Evolutionary conservation across 2,329 filamentous ascomycete species (phyloP), one percentile per base, ranked within the genome.

Genomic region (Didymella exigua): DNA sequence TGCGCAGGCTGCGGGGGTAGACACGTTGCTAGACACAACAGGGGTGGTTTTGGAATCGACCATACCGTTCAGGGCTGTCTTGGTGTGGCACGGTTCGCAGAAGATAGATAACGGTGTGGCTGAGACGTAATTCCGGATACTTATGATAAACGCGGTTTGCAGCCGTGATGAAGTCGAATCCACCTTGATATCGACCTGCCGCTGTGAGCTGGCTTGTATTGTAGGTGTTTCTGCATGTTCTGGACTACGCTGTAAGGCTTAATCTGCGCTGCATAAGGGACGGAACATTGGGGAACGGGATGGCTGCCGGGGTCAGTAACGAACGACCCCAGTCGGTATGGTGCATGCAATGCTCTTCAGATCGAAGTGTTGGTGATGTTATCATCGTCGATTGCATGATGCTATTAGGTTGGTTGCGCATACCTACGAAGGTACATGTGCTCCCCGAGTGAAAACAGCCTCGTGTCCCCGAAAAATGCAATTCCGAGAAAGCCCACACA

Each of bases 121-220:
- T 58, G 49, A 61, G 50, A 60, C 56, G 59, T 59, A 62, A 64
- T 58, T 56, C 45, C 42, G 33, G 37, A 49, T 44, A 60, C 45
- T 34, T 48, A 43, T 47, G 34, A 50, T 48, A 38, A 49, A 52
- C 31, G 27, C 14, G 36, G 34, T 23, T n/a, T 46, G 18, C 36
- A 27, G 34, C 34, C 36, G 52, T 19, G 41, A 30, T 48, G 34
- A 31, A 30, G 21, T 21, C n/a, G n/a, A 36, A 21, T 38, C 30
- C 21, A 26, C 19, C 16, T 9, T 29, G 40, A 14, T 38, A 34
- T n/a, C 18, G 16, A 33, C 41, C 41, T 55, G 52, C 48, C 44
- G 31, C 16, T 40, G 34, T 43, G 36, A 52, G 43, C 18, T 29
- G 24, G 42, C 37, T 19, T 26, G 21, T 21, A 41, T 19, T 26